Evolutionary conservation across 306 rosid species (phyloP), one percentile per base, ranked within the genome.

Genomic region (Glycine tomentella): DNA sequence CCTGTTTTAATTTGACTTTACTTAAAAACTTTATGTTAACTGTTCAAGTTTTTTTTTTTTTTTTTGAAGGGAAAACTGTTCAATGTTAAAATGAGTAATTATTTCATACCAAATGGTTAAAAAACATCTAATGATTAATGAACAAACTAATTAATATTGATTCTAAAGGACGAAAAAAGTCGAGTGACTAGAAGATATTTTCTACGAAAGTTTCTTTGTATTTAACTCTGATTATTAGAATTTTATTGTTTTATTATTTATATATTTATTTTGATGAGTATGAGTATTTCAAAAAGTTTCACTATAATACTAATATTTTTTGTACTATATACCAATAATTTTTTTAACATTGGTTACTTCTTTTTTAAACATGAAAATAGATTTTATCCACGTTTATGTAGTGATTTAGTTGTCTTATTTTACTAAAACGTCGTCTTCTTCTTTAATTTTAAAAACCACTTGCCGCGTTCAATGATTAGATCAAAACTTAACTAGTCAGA

Each of bases 401-500:
- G n/a, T 79, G 83, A 11, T 57, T 20, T 45, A 69, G 16, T 69
- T 17, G 61, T 58, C 51, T 70, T 68, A 48, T 69, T 69, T 69
- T 79, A 56, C 40, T 12, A 1, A 55, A 1, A n/a, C 51, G 3
- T 59, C 38, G 48, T 61, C 0, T 17, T 25, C 31, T 25, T 10
- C 20, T 16, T 53, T 15, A 13, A 74, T 45, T 69, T 63, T 10
- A 17, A 31, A 25, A 69, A 25, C 64, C 71, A 72, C 59, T 69
- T 53, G 68, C 74, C 34, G 38, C 8, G 7, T 42, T 42, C 15
- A 59, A 72, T 76, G 66, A 66, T 86, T 45, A 59, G 75, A 82
- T 74, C 78, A 67, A 84, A 84, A 59, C 74, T 81, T 72, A 20
- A 72, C 40, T 7, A 58, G 56, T 76, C 82, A 63, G 49, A 50